Conservation (phyloP, 306 rosid genomes). For the Inga leiocalycina region DNA sequence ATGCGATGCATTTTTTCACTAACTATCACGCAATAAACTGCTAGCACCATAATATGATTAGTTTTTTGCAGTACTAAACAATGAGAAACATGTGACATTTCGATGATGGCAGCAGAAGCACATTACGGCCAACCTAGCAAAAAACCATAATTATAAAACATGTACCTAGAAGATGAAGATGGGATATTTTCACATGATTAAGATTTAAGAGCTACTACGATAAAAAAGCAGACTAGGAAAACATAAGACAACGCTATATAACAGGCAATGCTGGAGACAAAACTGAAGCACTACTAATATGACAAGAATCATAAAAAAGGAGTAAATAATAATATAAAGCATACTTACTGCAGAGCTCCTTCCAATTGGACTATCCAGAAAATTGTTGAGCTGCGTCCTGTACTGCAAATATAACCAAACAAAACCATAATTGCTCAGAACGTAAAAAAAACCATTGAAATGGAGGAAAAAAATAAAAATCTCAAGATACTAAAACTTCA, state of each 20-base stretch:
- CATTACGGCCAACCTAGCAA: not conserved
- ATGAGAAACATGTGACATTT: not conserved
- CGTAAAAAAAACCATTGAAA: not conserved
- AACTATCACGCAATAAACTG: not conserved
- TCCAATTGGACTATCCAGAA: conserved; percentile 75
- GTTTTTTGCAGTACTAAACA: not conserved
- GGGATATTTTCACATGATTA: not conserved
- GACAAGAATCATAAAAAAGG: not conserved
- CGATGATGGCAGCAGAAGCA: not conserved
- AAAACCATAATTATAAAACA: not conserved
- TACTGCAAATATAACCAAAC: conserved; percentile 59
- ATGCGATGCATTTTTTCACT: not conserved
- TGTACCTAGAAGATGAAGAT: not conserved
- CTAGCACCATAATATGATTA: not conserved
- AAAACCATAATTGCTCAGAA: conserved; percentile 16
- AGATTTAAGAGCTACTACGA: not conserved
- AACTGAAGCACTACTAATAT: not conserved
- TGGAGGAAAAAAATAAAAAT: not conserved
- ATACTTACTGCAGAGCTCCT: conserved; percentile 66
- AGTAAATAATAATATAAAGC: not conserved
- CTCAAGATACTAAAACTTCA: not conserved
- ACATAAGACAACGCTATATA: not conserved
- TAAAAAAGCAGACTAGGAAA: not conserved
- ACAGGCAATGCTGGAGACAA: not conserved
- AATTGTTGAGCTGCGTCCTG: conserved; percentile 64